A percentile compares a stretch with the other conserved stretches of the same genome.
phyloP scores from a whole-genome alignment of 768 basidiomycete species.

The Hortiboletus flavorubellus region DNA sequence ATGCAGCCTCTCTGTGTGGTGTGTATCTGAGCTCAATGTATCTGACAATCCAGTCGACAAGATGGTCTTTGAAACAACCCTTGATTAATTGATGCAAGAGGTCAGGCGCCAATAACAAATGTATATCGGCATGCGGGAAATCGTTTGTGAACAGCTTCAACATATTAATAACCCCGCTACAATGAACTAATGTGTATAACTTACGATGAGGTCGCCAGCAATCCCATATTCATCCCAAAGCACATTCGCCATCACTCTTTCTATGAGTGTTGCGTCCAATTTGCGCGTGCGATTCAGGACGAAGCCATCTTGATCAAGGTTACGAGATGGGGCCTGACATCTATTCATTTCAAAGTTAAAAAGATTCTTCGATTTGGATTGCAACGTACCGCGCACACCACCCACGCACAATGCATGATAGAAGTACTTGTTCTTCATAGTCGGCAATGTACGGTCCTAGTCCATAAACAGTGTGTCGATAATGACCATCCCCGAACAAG shows the following conservation, averaged over 20 bases:
- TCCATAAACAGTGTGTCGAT: background rate
- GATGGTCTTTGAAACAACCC: background rate
- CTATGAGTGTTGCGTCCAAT: too few relatives aligned
- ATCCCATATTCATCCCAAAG: too few relatives aligned
- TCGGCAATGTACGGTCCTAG: background rate
- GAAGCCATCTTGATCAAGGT: too few relatives aligned
- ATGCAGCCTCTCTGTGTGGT: background rate
- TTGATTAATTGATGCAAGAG: background rate
- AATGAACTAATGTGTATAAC: too few relatives aligned
- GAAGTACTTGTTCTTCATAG: background rate
- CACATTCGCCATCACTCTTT: too few relatives aligned
- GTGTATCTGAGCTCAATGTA: background rate
- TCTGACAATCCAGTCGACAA: background rate
- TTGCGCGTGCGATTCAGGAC: too few relatives aligned
- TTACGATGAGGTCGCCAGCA: too few relatives aligned
- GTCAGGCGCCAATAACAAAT: background rate
- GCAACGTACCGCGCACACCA: too few relatives aligned
- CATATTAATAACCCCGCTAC: background rate
- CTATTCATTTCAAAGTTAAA: too few relatives aligned
- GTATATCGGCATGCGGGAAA: background rate
- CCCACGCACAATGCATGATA: background rate
- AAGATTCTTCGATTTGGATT: too few relatives aligned
- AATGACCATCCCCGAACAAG: background rate
- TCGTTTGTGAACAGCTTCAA: background rate
- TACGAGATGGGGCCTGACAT: too few relatives aligned